Percentiles rank a stretch among this genome's conserved stretches.
Conservation (phyloP, 192 early-diverging fungal genomes). For the Lunasporangiospora selenospora region DNA sequence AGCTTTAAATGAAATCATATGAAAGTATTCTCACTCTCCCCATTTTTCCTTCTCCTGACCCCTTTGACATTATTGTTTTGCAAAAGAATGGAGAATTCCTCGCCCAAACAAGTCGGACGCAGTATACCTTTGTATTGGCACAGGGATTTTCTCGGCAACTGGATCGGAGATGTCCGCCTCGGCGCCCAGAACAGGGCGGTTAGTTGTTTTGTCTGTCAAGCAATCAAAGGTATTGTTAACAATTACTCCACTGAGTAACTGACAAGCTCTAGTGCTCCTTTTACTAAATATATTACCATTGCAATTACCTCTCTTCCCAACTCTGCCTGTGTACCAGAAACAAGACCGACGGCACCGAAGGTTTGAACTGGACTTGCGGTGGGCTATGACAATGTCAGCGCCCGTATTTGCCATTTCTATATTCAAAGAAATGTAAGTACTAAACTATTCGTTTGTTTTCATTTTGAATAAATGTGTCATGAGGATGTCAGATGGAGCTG, state of each 20-base stretch:
- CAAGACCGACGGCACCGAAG: slow-evolving; percentile 13
- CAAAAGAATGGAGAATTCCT: slow-evolving; percentile 46
- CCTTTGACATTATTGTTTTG: not conserved
- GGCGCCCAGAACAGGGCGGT: slow-evolving; percentile 26
- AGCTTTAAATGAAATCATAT: no score
- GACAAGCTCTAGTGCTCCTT: no score
- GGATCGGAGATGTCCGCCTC: slow-evolving; percentile 29
- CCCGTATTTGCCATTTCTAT: slow-evolving; percentile 38
- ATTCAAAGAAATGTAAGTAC: slow-evolving; percentile 29
- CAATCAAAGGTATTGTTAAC: slow-evolving; percentile 21
- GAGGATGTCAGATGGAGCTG: no score
- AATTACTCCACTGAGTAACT: no score
- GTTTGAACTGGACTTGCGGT: slow-evolving; percentile 28
- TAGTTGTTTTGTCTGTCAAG: slow-evolving; percentile 31
- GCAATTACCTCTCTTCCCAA: not conserved
- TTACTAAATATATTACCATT: no score
- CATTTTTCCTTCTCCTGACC: no score
- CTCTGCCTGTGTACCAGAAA: slow-evolving; percentile 4
- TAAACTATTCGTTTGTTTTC: no score
- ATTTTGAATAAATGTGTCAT: no score
- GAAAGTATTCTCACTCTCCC: no score
- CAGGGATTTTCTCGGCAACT: slow-evolving; percentile 36
- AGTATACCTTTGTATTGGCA: slow-evolving; percentile 34
- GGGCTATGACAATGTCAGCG: slow-evolving; percentile 30
- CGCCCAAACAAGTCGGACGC: slow-evolving; percentile 27